phyloP scores from a whole-genome alignment of 2,329 filamentous ascomycete genomes.

The Diplocarpon mali region DNA sequence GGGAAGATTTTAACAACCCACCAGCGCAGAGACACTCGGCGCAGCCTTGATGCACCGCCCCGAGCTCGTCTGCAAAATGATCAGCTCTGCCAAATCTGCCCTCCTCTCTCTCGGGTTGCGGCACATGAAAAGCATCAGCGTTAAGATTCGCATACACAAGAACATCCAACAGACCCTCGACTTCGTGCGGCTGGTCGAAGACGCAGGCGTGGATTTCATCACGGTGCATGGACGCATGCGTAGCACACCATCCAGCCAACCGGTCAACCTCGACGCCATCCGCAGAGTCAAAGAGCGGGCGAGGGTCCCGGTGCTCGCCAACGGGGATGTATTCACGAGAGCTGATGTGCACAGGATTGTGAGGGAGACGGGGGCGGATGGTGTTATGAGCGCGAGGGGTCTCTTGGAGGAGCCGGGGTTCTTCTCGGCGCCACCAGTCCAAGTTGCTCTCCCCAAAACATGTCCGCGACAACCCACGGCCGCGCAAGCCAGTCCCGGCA shows the following conservation, averaged over 20 bases:
- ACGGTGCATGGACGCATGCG: constrained; percentile 59
- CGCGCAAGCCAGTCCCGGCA: background rate
- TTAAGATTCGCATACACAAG: constrained; percentile 59
- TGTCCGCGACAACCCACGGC: too few species aligned
- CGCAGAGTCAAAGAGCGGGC: constrained; percentile 33
- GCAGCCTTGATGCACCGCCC: constrained; percentile 58
- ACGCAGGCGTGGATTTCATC: constrained; percentile 51
- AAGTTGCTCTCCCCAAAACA: too few species aligned
- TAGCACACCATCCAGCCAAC: constrained; percentile 46
- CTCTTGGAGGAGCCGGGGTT: constrained; percentile 57
- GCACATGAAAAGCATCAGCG: constrained; percentile 43
- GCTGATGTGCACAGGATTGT: constrained; percentile 28
- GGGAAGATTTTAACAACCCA: too few species aligned
- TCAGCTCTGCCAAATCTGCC: constrained; percentile 42
- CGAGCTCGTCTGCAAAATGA: constrained; percentile 55
- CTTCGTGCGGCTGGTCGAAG: constrained; percentile 52
- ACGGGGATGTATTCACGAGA: constrained; percentile 58
- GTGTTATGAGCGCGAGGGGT: constrained; percentile 61
- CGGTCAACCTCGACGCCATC: constrained; percentile 52
- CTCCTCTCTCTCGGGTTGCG: constrained; percentile 43
- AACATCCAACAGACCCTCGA: constrained; percentile 47
- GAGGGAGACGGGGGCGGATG: constrained; percentile 34
- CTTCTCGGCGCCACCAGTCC: constrained; percentile 29
- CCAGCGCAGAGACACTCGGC: constrained; percentile 47
- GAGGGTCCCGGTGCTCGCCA: constrained; percentile 52